Conservation (phyloP, 2,329 filamentous ascomycete genomes). For the Aspergillus arachidicola region DNA sequence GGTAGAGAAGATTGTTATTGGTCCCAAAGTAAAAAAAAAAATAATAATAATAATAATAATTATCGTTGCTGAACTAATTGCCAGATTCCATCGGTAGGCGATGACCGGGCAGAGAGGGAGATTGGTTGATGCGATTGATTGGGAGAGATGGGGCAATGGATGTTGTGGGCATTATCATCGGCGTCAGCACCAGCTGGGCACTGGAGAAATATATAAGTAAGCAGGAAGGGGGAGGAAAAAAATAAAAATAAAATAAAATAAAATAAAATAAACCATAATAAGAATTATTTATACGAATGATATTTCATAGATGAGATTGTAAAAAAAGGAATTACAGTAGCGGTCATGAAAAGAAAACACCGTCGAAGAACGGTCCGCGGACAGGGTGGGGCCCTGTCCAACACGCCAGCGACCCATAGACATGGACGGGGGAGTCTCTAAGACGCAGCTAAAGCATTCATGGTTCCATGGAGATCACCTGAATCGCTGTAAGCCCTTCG, state of each 20-base stretch:
- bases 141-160: constrained; percentile 1
- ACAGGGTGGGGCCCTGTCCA: constrained; percentile 23
- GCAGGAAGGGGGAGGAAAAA: too few species aligned
- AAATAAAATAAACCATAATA: background rate
- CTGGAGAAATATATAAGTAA: constrained; percentile 1
- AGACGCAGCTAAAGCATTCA: constrained; percentile 29
- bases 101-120: constrained; percentile 1
- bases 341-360: constrained; percentile 20
- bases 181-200: constrained; percentile 3
- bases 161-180: constrained; percentile 2
- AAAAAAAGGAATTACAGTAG: constrained; percentile 10
- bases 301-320: background rate
- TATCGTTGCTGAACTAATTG: constrained; percentile 5
- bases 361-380: constrained; percentile 22
- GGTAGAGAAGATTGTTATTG: constrained; percentile 11
- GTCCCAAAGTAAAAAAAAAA: background rate
- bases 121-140: constrained; percentile 7
- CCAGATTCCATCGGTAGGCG: constrained; percentile 11
- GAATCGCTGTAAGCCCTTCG: constrained; percentile 26
- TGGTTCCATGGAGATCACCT: constrained; percentile 37
- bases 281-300: constrained; percentile 7
- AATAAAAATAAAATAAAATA: background rate
- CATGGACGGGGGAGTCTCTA: constrained; percentile 37
- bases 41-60: constrained; percentile 3
- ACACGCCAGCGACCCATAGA: constrained; percentile 39